Evolutionary conservation across 2,329 filamentous ascomycete genomes (phyloP).

Genomic region (Apiospora rasikravindrae): DNA sequence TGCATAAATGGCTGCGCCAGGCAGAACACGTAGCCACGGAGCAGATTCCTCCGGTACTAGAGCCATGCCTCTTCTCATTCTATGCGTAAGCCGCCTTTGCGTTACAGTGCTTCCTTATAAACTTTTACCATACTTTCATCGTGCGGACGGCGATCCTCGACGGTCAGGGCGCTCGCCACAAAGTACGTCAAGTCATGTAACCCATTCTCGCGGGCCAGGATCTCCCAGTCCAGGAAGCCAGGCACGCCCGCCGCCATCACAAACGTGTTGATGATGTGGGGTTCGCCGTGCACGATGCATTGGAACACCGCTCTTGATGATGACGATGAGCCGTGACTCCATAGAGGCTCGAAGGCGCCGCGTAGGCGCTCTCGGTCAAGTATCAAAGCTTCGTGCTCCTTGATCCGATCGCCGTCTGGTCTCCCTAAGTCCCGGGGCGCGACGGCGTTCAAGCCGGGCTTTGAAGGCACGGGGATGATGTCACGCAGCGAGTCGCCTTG

Average conservation of each 20-base stretch:
- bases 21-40: neutral
- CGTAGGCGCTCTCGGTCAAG: neutral
- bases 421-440: neutral
- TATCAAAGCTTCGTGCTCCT: neutral
- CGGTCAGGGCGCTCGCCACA: neutral
- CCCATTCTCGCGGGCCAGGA: neutral
- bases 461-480: neutral
- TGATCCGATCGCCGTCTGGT: neutral
- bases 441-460: neutral
- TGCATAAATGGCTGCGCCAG: neutral
- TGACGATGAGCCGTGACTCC: neutral
- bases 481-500: neutral
- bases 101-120: neutral
- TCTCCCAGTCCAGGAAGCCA: neutral
- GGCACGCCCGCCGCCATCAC: neutral
- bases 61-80: neutral
- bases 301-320: neutral
- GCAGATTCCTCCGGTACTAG: neutral
- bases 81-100: neutral
- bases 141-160: neutral
- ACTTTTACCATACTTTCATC: neutral
- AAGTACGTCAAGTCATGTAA: slow-evolving; percentile 1
- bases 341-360: neutral
- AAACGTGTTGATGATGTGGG: neutral
- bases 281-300: neutral